These are phyloP conservation scores for Neonectria ditissima DNA, from an alignment of 2,329 filamentous ascomycete species.

Conservation along the genomic window DNA sequence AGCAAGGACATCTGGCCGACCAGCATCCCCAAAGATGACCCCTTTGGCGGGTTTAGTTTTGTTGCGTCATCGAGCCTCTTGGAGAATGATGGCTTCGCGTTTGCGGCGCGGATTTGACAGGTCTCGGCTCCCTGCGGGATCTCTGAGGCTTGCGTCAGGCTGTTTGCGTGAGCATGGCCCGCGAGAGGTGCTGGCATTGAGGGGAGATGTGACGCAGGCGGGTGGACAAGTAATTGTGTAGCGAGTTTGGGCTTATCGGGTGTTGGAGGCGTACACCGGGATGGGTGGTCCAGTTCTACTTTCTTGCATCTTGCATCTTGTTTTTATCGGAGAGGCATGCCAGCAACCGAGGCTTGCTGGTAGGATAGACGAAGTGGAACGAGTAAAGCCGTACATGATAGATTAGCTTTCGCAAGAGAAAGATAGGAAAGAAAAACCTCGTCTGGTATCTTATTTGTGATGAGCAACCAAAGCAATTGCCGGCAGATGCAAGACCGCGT, in stretches of 20 bases:
- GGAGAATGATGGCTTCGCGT: slow-evolving; percentile 59
- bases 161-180: too few relatives aligned
- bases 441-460: slow-evolving; percentile 6
- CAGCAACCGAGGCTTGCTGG: slow-evolving; percentile 4
- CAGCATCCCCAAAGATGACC: slow-evolving; percentile 62
- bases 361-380: slow-evolving; percentile 15
- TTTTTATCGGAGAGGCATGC: slow-evolving; percentile 5
- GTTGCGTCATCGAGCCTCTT: slow-evolving; percentile 69
- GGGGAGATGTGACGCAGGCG: slow-evolving; percentile 19
- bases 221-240: background rate
- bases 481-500: slow-evolving; percentile 15
- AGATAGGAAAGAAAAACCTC: background rate
- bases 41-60: slow-evolving; percentile 74
- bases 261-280: slow-evolving; percentile 5
- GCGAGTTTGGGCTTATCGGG: slow-evolving; percentile 13
- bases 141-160: background rate
- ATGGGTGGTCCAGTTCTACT: background rate
- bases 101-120: slow-evolving; percentile 37
- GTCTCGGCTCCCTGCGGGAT: background rate
- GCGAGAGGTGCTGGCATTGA: slow-evolving; percentile 1
- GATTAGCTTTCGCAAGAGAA: background rate
- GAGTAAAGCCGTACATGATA: slow-evolving; percentile 10
- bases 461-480: slow-evolving; percentile 18
- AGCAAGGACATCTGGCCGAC: slow-evolving; percentile 56
- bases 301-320: slow-evolving; percentile 5